Percentiles rank a stretch among this genome's conserved stretches.
Conservation (phyloP, 1,284 basidiomycete species). For the Takashimella koratensis region DNA sequence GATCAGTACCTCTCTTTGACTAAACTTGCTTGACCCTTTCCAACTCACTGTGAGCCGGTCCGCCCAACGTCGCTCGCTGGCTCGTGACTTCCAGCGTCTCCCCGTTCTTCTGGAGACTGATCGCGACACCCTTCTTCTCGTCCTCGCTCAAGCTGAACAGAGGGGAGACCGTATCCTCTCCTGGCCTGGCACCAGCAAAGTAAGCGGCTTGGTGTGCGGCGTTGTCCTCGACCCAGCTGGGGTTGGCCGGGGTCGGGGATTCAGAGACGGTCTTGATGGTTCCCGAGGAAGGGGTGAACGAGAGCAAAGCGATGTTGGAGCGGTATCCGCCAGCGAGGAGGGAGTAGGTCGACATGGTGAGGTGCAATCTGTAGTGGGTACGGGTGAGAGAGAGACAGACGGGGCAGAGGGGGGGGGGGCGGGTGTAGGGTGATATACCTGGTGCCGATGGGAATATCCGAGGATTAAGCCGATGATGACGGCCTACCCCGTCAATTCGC, state of each 20-base stretch:
- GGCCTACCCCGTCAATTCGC: too few relatives aligned
- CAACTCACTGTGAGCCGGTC: slow-evolving; percentile 37
- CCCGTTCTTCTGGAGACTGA: slow-evolving; percentile 24
- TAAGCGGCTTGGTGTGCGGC: slow-evolving; percentile 17
- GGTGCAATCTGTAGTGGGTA: not conserved
- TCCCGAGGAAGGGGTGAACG: slow-evolving; percentile 25
- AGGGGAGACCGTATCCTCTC: slow-evolving; percentile 1
- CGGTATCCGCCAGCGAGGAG: slow-evolving; percentile 43
- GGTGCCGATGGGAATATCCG: too few relatives aligned
- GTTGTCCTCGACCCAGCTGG: slow-evolving; percentile 46
- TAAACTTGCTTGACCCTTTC: not conserved
- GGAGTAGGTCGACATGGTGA: slow-evolving; percentile 25
- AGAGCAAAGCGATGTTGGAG: slow-evolving; percentile 23
- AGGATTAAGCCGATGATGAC: too few relatives aligned
- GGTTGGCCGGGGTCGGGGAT: slow-evolving; percentile 13
- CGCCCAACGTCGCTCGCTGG: slow-evolving; percentile 28
- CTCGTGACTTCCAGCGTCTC: slow-evolving; percentile 30
- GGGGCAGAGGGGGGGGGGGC: too few relatives aligned
- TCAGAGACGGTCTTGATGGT: slow-evolving; percentile 2
- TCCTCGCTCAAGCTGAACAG: slow-evolving; percentile 38
- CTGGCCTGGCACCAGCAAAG: not conserved
- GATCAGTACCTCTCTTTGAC: not conserved
- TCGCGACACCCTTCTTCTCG: slow-evolving; percentile 27
- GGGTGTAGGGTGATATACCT: too few relatives aligned
- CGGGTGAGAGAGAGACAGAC: not conserved